phyloP scores from a whole-genome alignment of 2,329 filamentous ascomycete genomes.

The Waltergamsia citrina region DNA sequence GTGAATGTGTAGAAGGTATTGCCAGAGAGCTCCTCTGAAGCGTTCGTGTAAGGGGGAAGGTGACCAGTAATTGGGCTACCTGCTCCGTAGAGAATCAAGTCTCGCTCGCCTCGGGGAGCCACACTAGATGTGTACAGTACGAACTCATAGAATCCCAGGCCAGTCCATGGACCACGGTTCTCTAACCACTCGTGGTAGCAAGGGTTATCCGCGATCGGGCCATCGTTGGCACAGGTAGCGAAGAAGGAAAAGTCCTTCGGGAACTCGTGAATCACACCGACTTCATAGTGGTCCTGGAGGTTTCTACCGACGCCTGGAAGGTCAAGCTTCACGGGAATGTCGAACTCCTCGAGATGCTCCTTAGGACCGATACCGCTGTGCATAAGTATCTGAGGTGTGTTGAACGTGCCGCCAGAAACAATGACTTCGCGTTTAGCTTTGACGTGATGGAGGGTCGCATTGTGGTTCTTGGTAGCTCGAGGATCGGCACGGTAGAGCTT shows the following conservation, averaged over 20 bases:
- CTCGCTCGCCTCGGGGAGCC: conserved; percentile 11
- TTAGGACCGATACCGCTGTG: conserved; percentile 32
- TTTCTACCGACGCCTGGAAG: conserved; percentile 53
- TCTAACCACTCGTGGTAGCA: conserved; percentile 7
- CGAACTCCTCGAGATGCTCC: conserved; percentile 25
- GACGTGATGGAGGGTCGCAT: conserved; percentile 12
- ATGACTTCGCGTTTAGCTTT: conserved; percentile 34
- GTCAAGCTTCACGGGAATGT: conserved; percentile 43
- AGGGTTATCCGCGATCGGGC: conserved; percentile 7
- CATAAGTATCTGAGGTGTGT: conserved; percentile 35
- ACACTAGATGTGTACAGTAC: conserved; percentile 16
- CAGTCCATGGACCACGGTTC: conserved; percentile 17
- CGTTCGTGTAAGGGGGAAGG: conserved; percentile 15
- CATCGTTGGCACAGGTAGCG: conserved; percentile 8
- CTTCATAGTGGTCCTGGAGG: conserved; percentile 18
- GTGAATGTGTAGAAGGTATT: conserved; percentile 10
- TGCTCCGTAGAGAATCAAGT: conserved; percentile 16
- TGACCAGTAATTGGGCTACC: conserved; percentile 19
- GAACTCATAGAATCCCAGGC: conserved; percentile 9
- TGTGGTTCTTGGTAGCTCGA: conserved; percentile 16
- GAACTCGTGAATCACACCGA: conserved; percentile 20
- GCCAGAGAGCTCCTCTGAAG: conserved; percentile 12
- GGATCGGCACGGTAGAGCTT: conserved; percentile 33
- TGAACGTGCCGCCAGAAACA: conserved; percentile 34
- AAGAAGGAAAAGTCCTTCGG: conserved; percentile 19